phyloP scores from a whole-genome alignment of 2,329 filamentous ascomycete species.

The Uncinocarpus reesii region DNA sequence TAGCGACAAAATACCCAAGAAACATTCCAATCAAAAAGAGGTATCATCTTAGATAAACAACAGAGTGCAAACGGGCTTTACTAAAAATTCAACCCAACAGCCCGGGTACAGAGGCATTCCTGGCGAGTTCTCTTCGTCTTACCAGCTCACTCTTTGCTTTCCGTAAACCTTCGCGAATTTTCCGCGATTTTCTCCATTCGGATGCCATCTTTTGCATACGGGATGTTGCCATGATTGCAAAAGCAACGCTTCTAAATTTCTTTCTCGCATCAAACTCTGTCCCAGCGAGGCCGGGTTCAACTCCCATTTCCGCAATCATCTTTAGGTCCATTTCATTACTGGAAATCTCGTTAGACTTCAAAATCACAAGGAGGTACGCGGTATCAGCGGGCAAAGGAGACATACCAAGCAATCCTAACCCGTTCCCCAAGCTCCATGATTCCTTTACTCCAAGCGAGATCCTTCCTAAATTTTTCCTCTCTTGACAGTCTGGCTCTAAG shows the following conservation, averaged over 20 bases:
- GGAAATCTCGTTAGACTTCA: slow-evolving; percentile 16
- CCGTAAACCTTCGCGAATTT: slow-evolving; percentile 36
- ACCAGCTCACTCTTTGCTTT: slow-evolving; percentile 35
- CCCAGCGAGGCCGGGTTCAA: slow-evolving; percentile 37
- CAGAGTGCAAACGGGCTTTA: background rate
- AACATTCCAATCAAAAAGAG: background rate
- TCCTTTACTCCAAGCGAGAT: slow-evolving; percentile 76
- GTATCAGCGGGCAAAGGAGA: slow-evolving; percentile 23
- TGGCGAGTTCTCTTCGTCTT: slow-evolving; percentile 28
- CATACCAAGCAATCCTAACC: slow-evolving; percentile 62
- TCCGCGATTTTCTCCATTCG: slow-evolving; percentile 37
- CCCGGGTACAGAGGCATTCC: slow-evolving; percentile 2
- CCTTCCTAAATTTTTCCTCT: slow-evolving; percentile 67
- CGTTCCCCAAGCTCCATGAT: slow-evolving; percentile 72
- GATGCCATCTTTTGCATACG: slow-evolving; percentile 38
- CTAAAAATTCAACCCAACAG: background rate
- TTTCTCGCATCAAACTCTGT: slow-evolving; percentile 27
- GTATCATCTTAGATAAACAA: background rate
- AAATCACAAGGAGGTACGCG: background rate
- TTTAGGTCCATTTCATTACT: slow-evolving; percentile 89
- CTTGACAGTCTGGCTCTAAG: slow-evolving; percentile 70
- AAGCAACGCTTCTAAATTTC: slow-evolving; percentile 36
- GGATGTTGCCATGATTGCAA: slow-evolving; percentile 35
- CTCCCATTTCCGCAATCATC: slow-evolving; percentile 74
- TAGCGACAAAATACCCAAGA: too few relatives aligned